These are phyloP conservation scores for Mallotus japonicus DNA, from an alignment of 441 rosid species.

Conservation along the genomic window DNA sequence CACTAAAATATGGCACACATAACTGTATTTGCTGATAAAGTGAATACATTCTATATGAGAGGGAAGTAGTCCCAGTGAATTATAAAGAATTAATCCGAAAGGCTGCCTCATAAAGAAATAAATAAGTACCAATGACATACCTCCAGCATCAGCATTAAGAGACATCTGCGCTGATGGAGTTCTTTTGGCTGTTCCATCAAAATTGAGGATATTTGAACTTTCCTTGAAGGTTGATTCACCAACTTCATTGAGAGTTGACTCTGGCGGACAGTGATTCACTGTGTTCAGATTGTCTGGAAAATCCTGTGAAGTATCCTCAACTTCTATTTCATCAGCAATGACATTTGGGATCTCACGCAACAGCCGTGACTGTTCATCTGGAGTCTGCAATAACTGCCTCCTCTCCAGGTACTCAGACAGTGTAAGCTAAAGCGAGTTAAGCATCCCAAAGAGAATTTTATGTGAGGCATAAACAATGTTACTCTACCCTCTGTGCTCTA, in stretches of 20 bases:
- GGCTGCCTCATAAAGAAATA: conserved; percentile 19
- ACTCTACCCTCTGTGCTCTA: too few species aligned
- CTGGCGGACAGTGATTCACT: conserved; percentile 35
- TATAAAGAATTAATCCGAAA: not conserved
- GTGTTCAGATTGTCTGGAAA: conserved; percentile 31
- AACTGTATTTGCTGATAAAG: not conserved
- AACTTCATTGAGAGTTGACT: not conserved
- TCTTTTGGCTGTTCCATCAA: conserved; percentile 29
- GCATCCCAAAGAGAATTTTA: conserved; percentile 31
- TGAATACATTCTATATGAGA: not conserved
- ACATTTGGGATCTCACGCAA: conserved; percentile 62
- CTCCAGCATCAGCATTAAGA: conserved; percentile 33
- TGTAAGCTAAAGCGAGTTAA: conserved; percentile 57
- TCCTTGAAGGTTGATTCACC: conserved; percentile 25
- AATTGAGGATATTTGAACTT: conserved; percentile 29
- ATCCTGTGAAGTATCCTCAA: conserved; percentile 31
- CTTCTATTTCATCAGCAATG: conserved; percentile 57
- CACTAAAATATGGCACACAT: not conserved
- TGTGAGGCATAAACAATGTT: too few species aligned
- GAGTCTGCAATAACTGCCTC: conserved; percentile 61
- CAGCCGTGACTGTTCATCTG: conserved; percentile 62
- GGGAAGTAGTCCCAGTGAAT: not conserved
- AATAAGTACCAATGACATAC: conserved; percentile 27
- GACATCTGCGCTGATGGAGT: conserved; percentile 31
- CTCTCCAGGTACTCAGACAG: conserved; percentile 72